Conservation (phyloP, 768 basidiomycete species). For the Hygrocybe coccinea region DNA sequence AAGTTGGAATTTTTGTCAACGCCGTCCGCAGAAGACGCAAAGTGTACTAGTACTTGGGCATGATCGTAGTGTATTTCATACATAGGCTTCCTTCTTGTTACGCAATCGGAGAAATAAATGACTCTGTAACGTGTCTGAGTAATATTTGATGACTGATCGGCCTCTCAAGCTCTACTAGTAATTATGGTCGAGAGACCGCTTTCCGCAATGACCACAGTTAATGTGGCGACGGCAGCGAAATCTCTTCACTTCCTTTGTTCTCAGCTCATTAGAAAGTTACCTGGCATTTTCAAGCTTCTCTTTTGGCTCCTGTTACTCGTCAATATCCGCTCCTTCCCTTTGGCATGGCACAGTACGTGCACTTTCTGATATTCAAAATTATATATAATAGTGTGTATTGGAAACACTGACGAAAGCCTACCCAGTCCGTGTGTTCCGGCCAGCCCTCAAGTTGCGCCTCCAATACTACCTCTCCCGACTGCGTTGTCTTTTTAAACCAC, state of each 20-base stretch:
- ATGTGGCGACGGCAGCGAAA: not conserved
- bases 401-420: conserved; percentile 2
- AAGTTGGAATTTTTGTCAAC: no score
- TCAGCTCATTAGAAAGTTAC: not conserved
- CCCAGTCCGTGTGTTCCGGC: conserved; percentile 52
- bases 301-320: conserved; percentile 48
- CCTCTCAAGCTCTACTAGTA: no score
- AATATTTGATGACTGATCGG: no score
- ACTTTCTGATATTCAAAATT: not conserved
- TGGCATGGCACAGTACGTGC: conserved; percentile 64
- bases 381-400: not conserved
- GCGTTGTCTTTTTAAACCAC: conserved; percentile 36
- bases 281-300: conserved; percentile 33
- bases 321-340: conserved; percentile 57
- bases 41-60: no score
- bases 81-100: no score
- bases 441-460: conserved; percentile 35
- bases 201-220: not conserved
- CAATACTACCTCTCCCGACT: conserved; percentile 30
- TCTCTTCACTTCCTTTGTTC: not conserved
- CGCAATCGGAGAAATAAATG: no score
- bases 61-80: no score
- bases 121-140: no score
- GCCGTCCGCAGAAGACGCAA: no score
- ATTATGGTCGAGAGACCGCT: no score